These are phyloP conservation scores for Pichia insulana DNA, from an alignment of 805 yeast genomes.

Conservation along the genomic window DNA sequence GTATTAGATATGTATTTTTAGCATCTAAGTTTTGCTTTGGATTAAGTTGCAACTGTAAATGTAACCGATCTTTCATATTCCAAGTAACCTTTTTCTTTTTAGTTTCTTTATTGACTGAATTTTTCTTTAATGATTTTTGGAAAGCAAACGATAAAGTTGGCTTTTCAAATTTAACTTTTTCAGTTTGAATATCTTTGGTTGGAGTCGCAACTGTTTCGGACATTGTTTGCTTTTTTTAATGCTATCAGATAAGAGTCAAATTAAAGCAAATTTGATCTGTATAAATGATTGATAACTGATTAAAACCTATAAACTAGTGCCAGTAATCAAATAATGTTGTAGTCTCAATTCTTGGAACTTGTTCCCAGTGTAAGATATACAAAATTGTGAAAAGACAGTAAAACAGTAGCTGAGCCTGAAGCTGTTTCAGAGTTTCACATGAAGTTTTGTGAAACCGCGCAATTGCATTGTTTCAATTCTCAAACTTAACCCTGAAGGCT, in stretches of 20 bases:
- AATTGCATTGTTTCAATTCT: too few relatives aligned
- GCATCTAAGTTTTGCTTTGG: neutral
- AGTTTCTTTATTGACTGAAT: neutral
- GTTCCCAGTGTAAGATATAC: too few relatives aligned
- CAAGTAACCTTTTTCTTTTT: slow-evolving; percentile 6
- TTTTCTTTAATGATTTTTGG: neutral
- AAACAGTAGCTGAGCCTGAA: neutral
- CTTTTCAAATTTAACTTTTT: neutral
- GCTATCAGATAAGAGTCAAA: too few relatives aligned
- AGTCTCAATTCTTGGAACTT: too few relatives aligned
- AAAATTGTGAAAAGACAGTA: neutral
- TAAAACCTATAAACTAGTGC: too few relatives aligned
- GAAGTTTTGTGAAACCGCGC: too few relatives aligned
- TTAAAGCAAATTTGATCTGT: too few relatives aligned
- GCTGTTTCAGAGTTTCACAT: neutral
- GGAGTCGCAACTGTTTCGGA: neutral
- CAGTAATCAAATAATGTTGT: too few relatives aligned
- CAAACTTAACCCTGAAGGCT: too few relatives aligned
- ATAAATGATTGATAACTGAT: too few relatives aligned
- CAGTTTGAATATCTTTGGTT: neutral
- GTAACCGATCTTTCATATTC: slow-evolving; percentile 3
- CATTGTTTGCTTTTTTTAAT: too few relatives aligned
- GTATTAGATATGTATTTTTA: neutral
- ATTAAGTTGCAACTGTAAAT: slow-evolving; percentile 1
- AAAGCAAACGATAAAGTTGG: neutral